Evolutionary conservation across 225 moss, liverwort and hornwort genomes (phyloP), one percentile per base, ranked within the genome.

Genomic region (Antitrichia curtipendula): DNA sequence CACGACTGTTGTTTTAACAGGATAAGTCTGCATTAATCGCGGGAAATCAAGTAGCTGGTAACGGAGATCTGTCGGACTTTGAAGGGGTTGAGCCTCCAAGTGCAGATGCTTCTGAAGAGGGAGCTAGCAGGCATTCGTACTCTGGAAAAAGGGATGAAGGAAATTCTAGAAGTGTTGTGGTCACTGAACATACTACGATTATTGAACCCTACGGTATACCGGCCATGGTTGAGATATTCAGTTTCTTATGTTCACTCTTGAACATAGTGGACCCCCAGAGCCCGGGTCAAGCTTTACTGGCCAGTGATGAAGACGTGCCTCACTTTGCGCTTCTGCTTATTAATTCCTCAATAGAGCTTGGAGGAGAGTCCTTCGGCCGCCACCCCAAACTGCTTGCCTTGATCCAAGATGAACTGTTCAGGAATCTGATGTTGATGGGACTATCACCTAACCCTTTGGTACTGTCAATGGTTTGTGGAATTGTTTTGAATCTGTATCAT

Each of bases 221-320:
- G 70, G 96, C 95, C 89, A 99, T 99, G 97, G 96, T 99, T 85
- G 99, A 99, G 85, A 99, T 99, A 85, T 99, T 99, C 79, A 96
- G 97, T 91, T 99, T 99, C 82, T 93, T 99, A 80, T 99, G 99
- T 89, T 99, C 99, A 32, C 94, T 99, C 85, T 91, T 99, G 84
- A 99, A 97, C 88, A 95, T 99, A 34, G 90, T 91, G 68, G 99
- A 97, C 87, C 95, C 96, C 73, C 90, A 92, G 85, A 97, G 99
- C 86, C 99, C 96, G 45, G 99, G 99, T 74, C 97, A 99, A 89
- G 95, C 96, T 78, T 88, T 99, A 83, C 91, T 97, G 86, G 97
- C 99, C 32, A 95, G 96, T 87, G 99, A 97, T 91, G 99, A 99
- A 88, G 99, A 97, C 80, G 99, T 97, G 59, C 98, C 99, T 82